Evolutionary conservation across 208 protist species (phyloP).

Genomic region (Novymonas esmeraldas): DNA sequence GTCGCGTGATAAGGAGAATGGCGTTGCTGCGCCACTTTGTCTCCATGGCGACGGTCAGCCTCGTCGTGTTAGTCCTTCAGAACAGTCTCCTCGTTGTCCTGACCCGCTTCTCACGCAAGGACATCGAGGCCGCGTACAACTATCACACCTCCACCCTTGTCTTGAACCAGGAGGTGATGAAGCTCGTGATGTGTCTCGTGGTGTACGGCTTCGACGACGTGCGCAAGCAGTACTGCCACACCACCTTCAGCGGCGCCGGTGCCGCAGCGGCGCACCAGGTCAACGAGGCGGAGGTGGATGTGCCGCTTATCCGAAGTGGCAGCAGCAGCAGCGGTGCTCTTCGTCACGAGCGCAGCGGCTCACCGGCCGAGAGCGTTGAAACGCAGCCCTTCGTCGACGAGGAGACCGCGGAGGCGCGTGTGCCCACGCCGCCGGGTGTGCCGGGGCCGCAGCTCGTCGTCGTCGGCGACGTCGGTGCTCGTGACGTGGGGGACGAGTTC

Average conservation of each 20-base stretch:
- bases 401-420: background rate
- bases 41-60: conserved; percentile 54
- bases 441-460: background rate
- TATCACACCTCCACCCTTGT: conserved; percentile 76
- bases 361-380: background rate
- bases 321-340: background rate
- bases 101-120: conserved; percentile 66
- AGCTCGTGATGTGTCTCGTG: conserved; percentile 72
- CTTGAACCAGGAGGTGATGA: conserved; percentile 78
- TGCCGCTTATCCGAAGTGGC: background rate
- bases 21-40: conserved; percentile 10
- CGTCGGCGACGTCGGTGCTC: background rate
- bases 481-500: background rate
- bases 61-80: conserved; percentile 77
- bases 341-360: background rate
- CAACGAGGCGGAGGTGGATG: background rate
- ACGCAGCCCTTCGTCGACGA: background rate
- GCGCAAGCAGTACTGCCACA: conserved; percentile 5
- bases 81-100: conserved; percentile 77
- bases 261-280: background rate
- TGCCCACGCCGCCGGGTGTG: too few relatives aligned
- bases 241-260: background rate
- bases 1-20: background rate
- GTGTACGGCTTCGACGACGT: conserved; percentile 44
- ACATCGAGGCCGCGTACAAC: conserved; percentile 29